Conservation (phyloP, 352 stramenopile genomes). For the Phytopythium sindhum region DNA sequence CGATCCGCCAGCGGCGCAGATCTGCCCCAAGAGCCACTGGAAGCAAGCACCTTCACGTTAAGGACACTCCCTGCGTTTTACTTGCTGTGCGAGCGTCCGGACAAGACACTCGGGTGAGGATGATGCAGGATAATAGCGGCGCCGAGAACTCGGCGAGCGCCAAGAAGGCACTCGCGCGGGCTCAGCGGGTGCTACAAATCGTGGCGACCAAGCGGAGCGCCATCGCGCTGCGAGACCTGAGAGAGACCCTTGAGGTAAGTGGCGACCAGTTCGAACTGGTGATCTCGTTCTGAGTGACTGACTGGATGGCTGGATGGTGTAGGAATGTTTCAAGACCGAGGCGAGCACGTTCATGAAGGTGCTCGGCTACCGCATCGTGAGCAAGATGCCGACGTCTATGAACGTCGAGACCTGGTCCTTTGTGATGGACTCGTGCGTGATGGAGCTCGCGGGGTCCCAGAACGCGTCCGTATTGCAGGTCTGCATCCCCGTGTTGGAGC, state of each 20-base stretch:
- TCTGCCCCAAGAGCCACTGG: neutral
- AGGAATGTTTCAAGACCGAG: constrained; percentile 73
- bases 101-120: neutral
- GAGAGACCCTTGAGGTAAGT: constrained; percentile 59
- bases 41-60: neutral
- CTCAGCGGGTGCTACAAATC: constrained; percentile 59
- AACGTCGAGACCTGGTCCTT: constrained; percentile 63
- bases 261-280: neutral
- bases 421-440: constrained; percentile 53
- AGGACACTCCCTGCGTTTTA: neutral
- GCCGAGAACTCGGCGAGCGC: constrained; percentile 38
- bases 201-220: constrained; percentile 46
- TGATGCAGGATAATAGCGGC: constrained; percentile 49
- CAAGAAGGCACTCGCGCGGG: constrained; percentile 53
- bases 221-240: constrained; percentile 57
- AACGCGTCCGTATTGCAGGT: constrained; percentile 47
- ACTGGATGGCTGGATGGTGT: neutral
- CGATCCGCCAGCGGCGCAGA: neutral
- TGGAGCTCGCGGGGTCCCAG: constrained; percentile 67
- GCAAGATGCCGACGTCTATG: constrained; percentile 45
- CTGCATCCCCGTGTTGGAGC: constrained; percentile 50
- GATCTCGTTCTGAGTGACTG: neutral
- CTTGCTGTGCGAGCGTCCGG: no score
- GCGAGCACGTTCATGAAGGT: constrained; percentile 54
- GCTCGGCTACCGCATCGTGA: constrained; percentile 65